Base-by-base conservation (phyloP, 805 yeast species). In the Myxozyma geophila region DNA sequence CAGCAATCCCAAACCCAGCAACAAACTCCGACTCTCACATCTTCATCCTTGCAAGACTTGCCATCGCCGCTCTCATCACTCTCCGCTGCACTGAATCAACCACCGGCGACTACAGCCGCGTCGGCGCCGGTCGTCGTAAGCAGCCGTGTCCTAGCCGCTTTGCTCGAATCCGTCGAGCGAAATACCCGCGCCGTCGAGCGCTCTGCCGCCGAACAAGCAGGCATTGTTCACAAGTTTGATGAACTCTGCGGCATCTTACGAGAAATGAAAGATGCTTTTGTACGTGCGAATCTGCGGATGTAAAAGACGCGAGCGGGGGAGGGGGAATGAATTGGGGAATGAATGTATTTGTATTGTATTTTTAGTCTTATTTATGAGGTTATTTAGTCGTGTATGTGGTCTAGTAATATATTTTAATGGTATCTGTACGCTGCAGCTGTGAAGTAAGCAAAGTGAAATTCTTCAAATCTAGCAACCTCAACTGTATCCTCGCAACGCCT, bases 101-200 rank as follows among this genome's bases (percentile, higher is more conserved):
- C 49, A 13, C 28, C 9, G 23, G 13, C 44, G 15, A 15, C 57
- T 15, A 15, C 48, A n/a, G n/a, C 36, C 1, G 36, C 56, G 9
- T 13, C 58, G 19, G 33, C 57, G 15, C 8, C 48, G 36, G 15
- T 17, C 15, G 41, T n/a, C 2, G 37, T 62, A 48, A 58, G 43
- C 44, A 47, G 39, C 37, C 62, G 57, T n/a, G 41, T 54, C 17
- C 39, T 62, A 23, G 48, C 54, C 12, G 51, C 62, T 13, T 50
- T 64, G 7, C 37, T 58, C n/a, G 60, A 60, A 35, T 47, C 64
- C 7, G 58, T 60, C 17, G 67, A 64, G 13, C 58, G 64, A n/a
- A 64, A 60, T 17, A 53, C 67, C 8, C 47, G 54, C 12, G 60
- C 63, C 5, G 49, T 54, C 15, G 67, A 59, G 40, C 54, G 59